Base-by-base conservation (phyloP, 2,329 filamentous ascomycete species). In the Paracorniculantispora psalliotae region DNA sequence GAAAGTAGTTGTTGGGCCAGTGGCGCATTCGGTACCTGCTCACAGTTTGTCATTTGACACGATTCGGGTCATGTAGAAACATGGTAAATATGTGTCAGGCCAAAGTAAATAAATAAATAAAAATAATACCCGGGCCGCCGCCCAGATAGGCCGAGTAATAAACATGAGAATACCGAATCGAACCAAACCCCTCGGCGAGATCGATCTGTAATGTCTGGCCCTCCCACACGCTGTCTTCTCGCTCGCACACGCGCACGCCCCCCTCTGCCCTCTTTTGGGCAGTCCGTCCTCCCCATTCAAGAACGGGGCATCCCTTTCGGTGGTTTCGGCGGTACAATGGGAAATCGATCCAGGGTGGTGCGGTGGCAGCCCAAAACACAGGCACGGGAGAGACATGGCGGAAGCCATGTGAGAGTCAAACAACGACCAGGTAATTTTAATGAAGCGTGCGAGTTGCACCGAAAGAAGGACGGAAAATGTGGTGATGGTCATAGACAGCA, bases 121-220 rank as follows among this genome's bases (percentile, higher is more conserved):
- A 33, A 33, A 33, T 33, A 12, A 33, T 33, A 12, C 6, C 6
- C 12, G 30, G 30, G 7, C 7, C 7, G 7, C 30, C 30, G 30
- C 7, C 7, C 9, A 26, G 3, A 13, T n/a, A 25, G 19, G 23
- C 17, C 17, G 25, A 48, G 46, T 23, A 43, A 43, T 21, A 12
- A 25, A 13, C 41, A 44, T 10, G 39, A 46, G n/a, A 46, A 47
- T n/a, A 17, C 23, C 47, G 21, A 41, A 53, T 43, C 37, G 15
- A 8, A 53, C 21, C 30, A 25, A 43, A 47, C 17, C 21, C 49
- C 39, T 44, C 39, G 51, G 51, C 52, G 52, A 47, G 52, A 55
- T 55, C 52, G 52, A 55, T 55, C 52, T 55, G 52, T 47, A 10
- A 55, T 46, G 41, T 46, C 50, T 35, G 28, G 28, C 51, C 25